These are phyloP conservation scores for Globisporangium uncinulatum DNA, from an alignment of 352 stramenopile species.

Conservation along the genomic window DNA sequence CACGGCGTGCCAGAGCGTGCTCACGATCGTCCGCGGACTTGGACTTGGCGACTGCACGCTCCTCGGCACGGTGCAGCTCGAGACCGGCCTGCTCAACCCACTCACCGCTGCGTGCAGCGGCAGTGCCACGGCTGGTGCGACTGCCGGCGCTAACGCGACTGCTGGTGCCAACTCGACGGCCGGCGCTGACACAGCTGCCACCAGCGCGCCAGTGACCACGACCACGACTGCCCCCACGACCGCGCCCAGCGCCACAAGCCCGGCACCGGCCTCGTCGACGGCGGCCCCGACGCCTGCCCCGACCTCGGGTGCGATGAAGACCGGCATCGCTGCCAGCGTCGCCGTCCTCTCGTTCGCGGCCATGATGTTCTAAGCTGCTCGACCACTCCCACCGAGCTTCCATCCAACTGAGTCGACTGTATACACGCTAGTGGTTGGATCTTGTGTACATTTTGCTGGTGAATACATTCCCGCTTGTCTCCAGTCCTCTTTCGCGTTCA, in stretches of 20 bases:
- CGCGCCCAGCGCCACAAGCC: neutral
- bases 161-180: neutral
- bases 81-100: slow-evolving; percentile 18
- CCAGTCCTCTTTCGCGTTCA: too few species aligned
- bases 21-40: slow-evolving; percentile 14
- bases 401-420: too few species aligned
- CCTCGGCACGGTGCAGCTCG: slow-evolving; percentile 11
- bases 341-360: too few species aligned
- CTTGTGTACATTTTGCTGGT: too few species aligned
- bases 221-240: neutral
- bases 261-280: too few species aligned
- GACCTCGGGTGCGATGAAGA: too few species aligned
- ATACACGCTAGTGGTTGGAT: too few species aligned
- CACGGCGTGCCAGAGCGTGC: slow-evolving; percentile 15
- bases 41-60: slow-evolving; percentile 26
- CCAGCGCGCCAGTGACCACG: too few species aligned
- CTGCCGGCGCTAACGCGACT: neutral
- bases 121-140: neutral
- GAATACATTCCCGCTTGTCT: too few species aligned
- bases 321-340: too few species aligned
- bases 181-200: neutral
- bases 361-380: too few species aligned
- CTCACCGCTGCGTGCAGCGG: slow-evolving; percentile 7
- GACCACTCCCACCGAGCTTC: too few species aligned
- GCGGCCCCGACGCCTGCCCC: neutral